Evolutionary conservation across 148 eudicot genomes (phyloP).

Genomic region (Gaultheria prostrata): DNA sequence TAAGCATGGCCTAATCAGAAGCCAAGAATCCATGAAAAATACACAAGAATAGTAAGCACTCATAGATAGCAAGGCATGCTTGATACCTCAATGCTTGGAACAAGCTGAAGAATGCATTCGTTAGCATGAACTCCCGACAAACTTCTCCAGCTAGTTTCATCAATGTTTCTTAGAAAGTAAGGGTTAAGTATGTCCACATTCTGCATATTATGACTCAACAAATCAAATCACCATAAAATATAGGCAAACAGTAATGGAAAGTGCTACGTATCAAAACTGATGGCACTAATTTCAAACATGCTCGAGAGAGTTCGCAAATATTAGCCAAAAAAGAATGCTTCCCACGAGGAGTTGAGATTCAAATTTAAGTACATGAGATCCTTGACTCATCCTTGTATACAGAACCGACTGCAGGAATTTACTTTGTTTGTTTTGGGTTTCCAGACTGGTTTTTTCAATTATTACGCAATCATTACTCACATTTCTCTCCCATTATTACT

Average conservation of each 20-base stretch:
- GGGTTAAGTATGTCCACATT: conserved; percentile 50
- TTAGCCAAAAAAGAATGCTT: not conserved
- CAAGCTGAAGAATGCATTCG: conserved; percentile 51
- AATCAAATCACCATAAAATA: not conserved
- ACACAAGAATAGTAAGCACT: not conserved
- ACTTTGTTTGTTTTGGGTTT: too few species aligned
- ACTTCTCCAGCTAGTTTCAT: conserved; percentile 62
- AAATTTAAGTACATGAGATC: not conserved
- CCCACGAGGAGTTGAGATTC: not conserved
- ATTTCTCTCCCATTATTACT: too few species aligned
- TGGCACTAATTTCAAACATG: not conserved
- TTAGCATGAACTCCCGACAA: conserved; percentile 64
- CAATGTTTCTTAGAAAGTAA: conserved; percentile 34
- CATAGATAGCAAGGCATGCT: not conserved
- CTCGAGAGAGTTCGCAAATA: not conserved
- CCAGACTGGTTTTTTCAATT: too few species aligned
- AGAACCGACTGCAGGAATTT: not conserved
- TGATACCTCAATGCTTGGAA: conserved; percentile 55
- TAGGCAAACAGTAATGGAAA: not conserved
- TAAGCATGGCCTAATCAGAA: not conserved
- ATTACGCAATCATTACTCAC: too few species aligned
- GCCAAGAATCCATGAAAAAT: not conserved
- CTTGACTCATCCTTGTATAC: not conserved
- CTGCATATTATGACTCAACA: conserved; percentile 27
- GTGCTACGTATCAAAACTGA: not conserved